Evolutionary conservation across 2,329 filamentous ascomycete genomes (phyloP), one percentile per base, ranked within the genome.

Genomic region (Xylariaceae sp.): DNA sequence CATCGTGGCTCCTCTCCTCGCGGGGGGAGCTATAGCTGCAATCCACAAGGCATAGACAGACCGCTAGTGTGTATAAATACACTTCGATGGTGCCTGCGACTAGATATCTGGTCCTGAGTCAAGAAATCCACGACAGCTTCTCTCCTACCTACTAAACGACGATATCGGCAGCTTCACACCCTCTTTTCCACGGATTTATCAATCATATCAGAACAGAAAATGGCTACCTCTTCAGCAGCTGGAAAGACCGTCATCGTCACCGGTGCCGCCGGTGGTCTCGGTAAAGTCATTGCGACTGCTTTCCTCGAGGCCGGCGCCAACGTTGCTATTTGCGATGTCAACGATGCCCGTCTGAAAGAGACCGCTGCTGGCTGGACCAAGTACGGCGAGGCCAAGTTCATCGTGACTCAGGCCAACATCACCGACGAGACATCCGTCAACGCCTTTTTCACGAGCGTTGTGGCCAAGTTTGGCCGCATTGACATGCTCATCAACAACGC

Each of bases 401-500:
- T 73, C 10, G 59, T 65, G 18, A 55, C 63, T 17, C 57, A 68
- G 48, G 65, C 69, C 6, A 67, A 75, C 61, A 71, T 75, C 45
- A 67, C 73, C 8, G 62, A 69, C 52, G 70, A 72, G 61, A 65
- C 62, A 3, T 67, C 70, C 5, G 72, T 74, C 11, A 59, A 70
- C 48, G 34, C 55, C 6, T 68, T 75, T 42, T 63, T 75, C 48
- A 64, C 61, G 35, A 63, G 60, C 17, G 62, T 52, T 35, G 51
- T 56, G 1, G 34, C 58, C 35, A 63, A 60, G 17, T 82, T 80
- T 61, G 76, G 75, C 34, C 73, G 74, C n/a, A 69, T 83, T 15
- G 83, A 87, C 69, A 73, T 84, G n/a, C 73, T 86, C 4, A 70
- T 85, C 66, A 84, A 84, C 72, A 82, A 82, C 61, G 82, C 82